phyloP scores from a whole-genome alignment of 495 filamentous ascomycete genomes.

The Astrothelium macrocarpum region DNA sequence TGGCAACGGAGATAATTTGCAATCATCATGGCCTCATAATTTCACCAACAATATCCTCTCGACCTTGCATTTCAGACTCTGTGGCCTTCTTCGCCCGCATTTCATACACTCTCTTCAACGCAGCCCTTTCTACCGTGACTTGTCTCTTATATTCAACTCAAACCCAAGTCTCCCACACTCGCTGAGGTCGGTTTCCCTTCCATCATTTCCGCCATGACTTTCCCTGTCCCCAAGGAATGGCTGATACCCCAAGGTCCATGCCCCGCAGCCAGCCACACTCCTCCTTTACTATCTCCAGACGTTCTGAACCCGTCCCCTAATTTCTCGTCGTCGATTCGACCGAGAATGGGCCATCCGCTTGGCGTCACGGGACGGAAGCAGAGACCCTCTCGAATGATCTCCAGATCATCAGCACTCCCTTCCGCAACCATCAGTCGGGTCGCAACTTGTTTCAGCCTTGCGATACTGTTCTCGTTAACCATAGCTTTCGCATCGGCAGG shows the following conservation, averaged over 20 bases:
- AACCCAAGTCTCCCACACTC: slow-evolving; percentile 22
- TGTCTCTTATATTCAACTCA: slow-evolving; percentile 19
- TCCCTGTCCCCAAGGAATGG: slow-evolving; percentile 30
- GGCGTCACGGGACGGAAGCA: slow-evolving; percentile 64
- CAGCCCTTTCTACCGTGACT: too few species aligned
- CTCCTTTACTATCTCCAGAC: slow-evolving; percentile 38
- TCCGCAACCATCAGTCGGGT: slow-evolving; percentile 43
- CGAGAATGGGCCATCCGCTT: slow-evolving; percentile 53
- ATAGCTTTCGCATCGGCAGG: slow-evolving; percentile 36
- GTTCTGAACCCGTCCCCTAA: slow-evolving; percentile 43
- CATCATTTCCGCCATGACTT: slow-evolving; percentile 31
- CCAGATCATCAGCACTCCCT: slow-evolving; percentile 42
- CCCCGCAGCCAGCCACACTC: slow-evolving; percentile 62
- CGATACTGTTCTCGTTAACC: slow-evolving; percentile 38
- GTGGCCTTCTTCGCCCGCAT: too few species aligned
- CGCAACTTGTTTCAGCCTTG: slow-evolving; percentile 44
- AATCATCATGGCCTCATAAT: too few species aligned
- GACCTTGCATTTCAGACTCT: too few species aligned
- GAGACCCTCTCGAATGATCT: slow-evolving; percentile 53
- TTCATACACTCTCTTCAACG: too few species aligned
- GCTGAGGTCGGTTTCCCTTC: slow-evolving; percentile 28
- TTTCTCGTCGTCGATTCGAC: slow-evolving; percentile 42
- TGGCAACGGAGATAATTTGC: too few species aligned
- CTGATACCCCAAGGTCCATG: slow-evolving; percentile 44
- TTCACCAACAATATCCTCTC: too few species aligned